Percentiles rank a stretch among this genome's conserved stretches.
Evolutionary conservation across 768 basidiomycete genomes (phyloP).

Genomic region (Tephrocybe sp.): DNA sequence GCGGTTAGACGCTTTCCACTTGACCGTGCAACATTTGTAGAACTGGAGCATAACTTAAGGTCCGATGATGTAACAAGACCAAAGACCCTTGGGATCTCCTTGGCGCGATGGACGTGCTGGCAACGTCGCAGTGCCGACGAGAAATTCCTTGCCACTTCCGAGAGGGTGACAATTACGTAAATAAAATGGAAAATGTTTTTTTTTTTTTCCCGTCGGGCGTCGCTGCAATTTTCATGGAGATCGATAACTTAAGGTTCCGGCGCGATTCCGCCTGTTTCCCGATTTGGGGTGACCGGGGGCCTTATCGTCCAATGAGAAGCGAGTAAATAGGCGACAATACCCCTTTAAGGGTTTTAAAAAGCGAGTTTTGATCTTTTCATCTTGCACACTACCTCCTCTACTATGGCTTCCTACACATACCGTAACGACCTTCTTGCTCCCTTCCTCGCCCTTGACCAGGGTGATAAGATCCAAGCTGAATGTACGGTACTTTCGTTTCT

Average conservation of each 20-base stretch:
- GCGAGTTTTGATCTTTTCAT: constrained; percentile 18
- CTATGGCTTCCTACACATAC: constrained; percentile 46
- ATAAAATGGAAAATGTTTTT: not conserved
- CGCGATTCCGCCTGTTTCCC: constrained; percentile 17
- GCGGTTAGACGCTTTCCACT: constrained; percentile 48
- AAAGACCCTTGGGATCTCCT: too few species aligned
- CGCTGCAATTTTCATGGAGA: constrained; percentile 10
- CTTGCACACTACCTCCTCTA: constrained; percentile 18
- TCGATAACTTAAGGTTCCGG: constrained; percentile 17
- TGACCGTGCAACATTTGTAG: constrained; percentile 17
- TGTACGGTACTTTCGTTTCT: constrained; percentile 46
- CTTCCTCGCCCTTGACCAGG: constrained; percentile 88
- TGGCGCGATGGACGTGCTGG: too few species aligned
- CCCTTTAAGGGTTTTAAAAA: constrained; percentile 20
- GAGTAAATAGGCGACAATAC: constrained; percentile 24
- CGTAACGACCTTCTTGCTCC: constrained; percentile 86
- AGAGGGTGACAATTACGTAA: not conserved
- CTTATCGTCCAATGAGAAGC: constrained; percentile 49
- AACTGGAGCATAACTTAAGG: constrained; percentile 32
- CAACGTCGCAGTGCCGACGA: too few species aligned
- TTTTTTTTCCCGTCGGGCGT: not conserved
- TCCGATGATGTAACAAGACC: constrained; percentile 44
- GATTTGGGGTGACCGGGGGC: constrained; percentile 7
- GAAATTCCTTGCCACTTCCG: not conserved
- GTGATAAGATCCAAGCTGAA: constrained; percentile 93